Evolutionary conservation across 2,329 filamentous ascomycete species (phyloP).

Genomic region (Dothistroma septosporum): DNA sequence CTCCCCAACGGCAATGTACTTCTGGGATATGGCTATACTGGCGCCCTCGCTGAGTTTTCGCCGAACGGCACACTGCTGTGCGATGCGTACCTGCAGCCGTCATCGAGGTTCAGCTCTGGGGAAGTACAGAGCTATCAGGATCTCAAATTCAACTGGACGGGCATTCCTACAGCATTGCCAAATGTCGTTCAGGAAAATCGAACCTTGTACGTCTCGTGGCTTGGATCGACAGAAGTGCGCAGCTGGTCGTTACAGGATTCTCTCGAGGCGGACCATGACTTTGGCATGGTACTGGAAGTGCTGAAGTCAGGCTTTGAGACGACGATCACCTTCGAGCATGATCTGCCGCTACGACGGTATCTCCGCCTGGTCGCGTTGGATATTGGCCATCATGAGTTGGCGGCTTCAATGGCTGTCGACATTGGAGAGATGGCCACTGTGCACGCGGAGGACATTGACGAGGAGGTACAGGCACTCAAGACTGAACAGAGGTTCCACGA

Average conservation of each 20-base stretch:
- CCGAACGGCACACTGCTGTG: slow-evolving; percentile 48
- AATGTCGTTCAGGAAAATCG: slow-evolving; percentile 23
- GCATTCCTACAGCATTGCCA: slow-evolving; percentile 25
- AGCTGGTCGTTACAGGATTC: slow-evolving; percentile 45
- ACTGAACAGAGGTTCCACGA: slow-evolving; percentile 5
- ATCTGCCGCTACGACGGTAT: slow-evolving; percentile 14
- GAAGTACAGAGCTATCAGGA: slow-evolving; percentile 47
- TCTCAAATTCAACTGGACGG: slow-evolving; percentile 50
- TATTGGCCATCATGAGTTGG: slow-evolving; percentile 6
- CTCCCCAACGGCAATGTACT: slow-evolving; percentile 52
- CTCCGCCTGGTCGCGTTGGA: slow-evolving; percentile 24
- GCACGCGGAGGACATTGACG: neutral
- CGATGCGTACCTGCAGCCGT: slow-evolving; percentile 48
- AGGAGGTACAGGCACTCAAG: neutral
- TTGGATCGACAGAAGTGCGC: slow-evolving; percentile 42
- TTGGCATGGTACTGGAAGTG: slow-evolving; percentile 7
- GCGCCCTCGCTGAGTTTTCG: slow-evolving; percentile 39
- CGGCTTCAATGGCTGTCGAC: slow-evolving; percentile 6
- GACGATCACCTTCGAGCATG: slow-evolving; percentile 7
- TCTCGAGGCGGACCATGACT: slow-evolving; percentile 1
- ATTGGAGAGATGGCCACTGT: slow-evolving; percentile 5
- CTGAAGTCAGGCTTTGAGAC: slow-evolving; percentile 24
- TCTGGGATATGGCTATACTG: slow-evolving; percentile 52
- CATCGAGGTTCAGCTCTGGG: slow-evolving; percentile 40
- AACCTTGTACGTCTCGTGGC: slow-evolving; percentile 48